Evolutionary conservation across 768 basidiomycete species (phyloP).

Genomic region (Tephrocybe sp.): DNA sequence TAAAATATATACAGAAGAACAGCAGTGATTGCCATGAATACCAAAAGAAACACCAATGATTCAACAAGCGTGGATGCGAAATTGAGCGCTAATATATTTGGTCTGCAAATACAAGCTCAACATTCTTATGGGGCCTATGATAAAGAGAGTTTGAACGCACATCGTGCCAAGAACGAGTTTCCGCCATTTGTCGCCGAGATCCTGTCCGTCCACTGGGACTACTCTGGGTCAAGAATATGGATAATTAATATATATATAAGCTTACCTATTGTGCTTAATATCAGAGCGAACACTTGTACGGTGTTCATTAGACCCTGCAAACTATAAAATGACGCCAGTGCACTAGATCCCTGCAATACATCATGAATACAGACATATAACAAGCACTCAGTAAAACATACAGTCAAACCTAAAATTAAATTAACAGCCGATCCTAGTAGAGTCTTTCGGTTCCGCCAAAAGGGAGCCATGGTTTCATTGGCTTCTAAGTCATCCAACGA

Average conservation of each 20-base stretch:
- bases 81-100: conserved; percentile 74
- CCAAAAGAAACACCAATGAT: conserved; percentile 58
- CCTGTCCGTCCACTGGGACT: conserved; percentile 39
- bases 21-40: conserved; percentile 56
- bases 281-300: conserved; percentile 69
- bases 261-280: conserved; percentile 61
- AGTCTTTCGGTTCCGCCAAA: conserved; percentile 55
- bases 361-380: neutral
- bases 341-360: conserved; percentile 61
- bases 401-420: conserved; percentile 53
- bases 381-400: conserved; percentile 27
- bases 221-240: neutral
- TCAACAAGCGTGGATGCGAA: conserved; percentile 60
- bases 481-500: conserved; percentile 61
- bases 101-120: conserved; percentile 37
- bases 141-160: conserved; percentile 34
- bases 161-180: conserved; percentile 66
- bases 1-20: conserved; percentile 60
- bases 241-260: neutral
- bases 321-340: conserved; percentile 67
- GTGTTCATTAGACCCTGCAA: conserved; percentile 68
- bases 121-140: neutral
- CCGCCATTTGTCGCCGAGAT: conserved; percentile 51
- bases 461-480: conserved; percentile 46
- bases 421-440: conserved; percentile 49